Percentiles rank a stretch among this genome's conserved stretches.
phyloP scores from a whole-genome alignment of 768 basidiomycete genomes.

The Serendipita vermifera region DNA sequence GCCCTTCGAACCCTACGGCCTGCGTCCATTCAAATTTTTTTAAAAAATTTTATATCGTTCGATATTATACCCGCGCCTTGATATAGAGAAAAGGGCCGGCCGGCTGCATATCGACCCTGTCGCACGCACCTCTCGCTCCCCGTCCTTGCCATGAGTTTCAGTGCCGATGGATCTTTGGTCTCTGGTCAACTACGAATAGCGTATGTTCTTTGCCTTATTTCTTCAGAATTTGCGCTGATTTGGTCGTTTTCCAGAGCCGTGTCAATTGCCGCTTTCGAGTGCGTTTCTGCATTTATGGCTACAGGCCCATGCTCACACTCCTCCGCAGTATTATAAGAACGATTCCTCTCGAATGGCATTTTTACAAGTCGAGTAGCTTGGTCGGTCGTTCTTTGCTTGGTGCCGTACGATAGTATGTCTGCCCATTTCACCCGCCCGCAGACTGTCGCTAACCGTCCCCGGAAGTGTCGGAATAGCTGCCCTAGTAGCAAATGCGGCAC shows the following conservation, averaged over 20 bases:
- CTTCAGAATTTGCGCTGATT: too few relatives aligned
- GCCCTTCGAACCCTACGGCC: too few relatives aligned
- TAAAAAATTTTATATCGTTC: too few relatives aligned
- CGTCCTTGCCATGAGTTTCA: not conserved
- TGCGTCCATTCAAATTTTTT: too few relatives aligned
- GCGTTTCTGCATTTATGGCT: not conserved
- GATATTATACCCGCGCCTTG: too few relatives aligned
- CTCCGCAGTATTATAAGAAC: constrained; percentile 5
- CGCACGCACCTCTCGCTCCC: too few relatives aligned
- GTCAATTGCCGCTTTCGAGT: constrained; percentile 3
- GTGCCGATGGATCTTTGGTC: not conserved
- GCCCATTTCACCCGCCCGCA: not conserved
- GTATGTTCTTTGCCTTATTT: not conserved
- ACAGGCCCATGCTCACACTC: not conserved
- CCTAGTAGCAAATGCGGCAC: not conserved
- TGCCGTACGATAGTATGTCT: not conserved
- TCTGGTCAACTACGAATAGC: constrained; percentile 2
- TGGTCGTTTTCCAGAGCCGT: not conserved
- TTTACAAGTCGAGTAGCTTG: not conserved
- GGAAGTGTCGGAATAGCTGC: not conserved
- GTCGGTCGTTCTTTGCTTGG: not conserved
- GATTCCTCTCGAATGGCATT: not conserved
- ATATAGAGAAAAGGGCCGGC: too few relatives aligned
- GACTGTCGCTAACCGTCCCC: not conserved
- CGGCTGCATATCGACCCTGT: too few relatives aligned